Base-by-base conservation (phyloP, 352 stramenopile genomes). In the Pythium utonaiense region DNA sequence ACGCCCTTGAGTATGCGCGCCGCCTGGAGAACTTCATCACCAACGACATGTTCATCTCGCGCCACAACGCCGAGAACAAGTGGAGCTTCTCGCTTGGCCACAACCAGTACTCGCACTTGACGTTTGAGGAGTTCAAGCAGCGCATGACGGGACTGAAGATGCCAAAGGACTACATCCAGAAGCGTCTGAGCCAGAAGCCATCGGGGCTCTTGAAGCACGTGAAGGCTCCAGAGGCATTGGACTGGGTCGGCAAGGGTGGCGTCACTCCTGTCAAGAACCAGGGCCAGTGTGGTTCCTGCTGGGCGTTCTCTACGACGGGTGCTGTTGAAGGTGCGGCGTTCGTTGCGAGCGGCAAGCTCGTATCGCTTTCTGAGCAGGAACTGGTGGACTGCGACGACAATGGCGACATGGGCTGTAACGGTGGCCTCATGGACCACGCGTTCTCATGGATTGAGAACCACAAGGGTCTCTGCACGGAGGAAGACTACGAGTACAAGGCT, bases 221-320 rank as follows among this genome's bases (percentile, higher is more conserved):
- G 34, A 50, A 91, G 5, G 66, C 95, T 13, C 86, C 93, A 1
- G 71, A 90, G 1, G 66, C 76, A n/a, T 71, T 98, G 22, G 95
- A 99, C 77, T 99, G 97, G 97, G 67, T 86, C 45, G 59, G 70
- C 10, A 91, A 98, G 67, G 97, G 97, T 48, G 93, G 77, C n/a
- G 93, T 99, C 8, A 98, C 95, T 12, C 74, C 78, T 5, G 90
- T 99, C 12, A 98, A 99, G 73, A 98, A 99, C 78, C 97, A 99
- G 71, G 96, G 91, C 12, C 70, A 81, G 36, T 99, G 96, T 68
- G 96, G 96, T 19, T 97, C 90, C 33, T 99, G 97, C 80, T 99
- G 96, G 96, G 93, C 94, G 8, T 99, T 99, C 75, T 98, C 93
- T 4, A 95, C 98, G 6, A 99, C 97, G 7, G 98, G 97, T 24